phyloP scores from a whole-genome alignment of 2,329 filamentous ascomycete species.

The Cladophialophora bantiana region DNA sequence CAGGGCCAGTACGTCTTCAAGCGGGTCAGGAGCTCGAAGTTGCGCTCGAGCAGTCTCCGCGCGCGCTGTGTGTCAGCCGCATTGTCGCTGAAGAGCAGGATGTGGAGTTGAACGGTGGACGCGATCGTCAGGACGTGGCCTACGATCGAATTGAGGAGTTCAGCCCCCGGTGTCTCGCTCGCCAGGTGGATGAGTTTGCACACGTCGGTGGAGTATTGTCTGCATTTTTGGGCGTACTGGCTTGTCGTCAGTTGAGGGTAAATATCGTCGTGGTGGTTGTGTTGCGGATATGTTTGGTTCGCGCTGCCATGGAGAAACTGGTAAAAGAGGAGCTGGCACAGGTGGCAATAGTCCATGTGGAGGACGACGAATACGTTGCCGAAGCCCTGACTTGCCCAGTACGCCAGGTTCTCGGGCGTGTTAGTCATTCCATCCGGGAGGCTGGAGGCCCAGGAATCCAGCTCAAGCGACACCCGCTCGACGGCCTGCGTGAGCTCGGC shows the following conservation, averaged over 20 bases:
- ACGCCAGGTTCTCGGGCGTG: constrained; percentile 50
- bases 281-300: not conserved
- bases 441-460: constrained; percentile 48
- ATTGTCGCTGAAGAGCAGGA: constrained; percentile 52
- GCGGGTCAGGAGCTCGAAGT: constrained; percentile 55
- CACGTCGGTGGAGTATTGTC: constrained; percentile 49
- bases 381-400: constrained; percentile 48
- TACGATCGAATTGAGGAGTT: constrained; percentile 55
- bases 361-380: constrained; percentile 56
- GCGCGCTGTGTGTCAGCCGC: constrained; percentile 48
- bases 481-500: constrained; percentile 36
- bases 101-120: constrained; percentile 58
- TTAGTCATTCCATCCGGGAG: constrained; percentile 49
- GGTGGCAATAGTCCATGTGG: constrained; percentile 58
- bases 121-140: constrained; percentile 57
- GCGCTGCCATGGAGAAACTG: constrained; percentile 50
- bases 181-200: constrained; percentile 53
- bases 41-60: constrained; percentile 50
- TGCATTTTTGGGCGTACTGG: constrained; percentile 51
- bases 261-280: not conserved
- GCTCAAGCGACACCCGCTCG: constrained; percentile 43
- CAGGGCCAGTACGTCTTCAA: constrained; percentile 53
- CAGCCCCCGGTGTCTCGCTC: constrained; percentile 47
- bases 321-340: constrained; percentile 57
- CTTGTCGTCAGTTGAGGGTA: constrained; percentile 34